A percentile compares a stretch with the other conserved stretches of the same genome.
Conservation (phyloP, 257 asterid genomes). For the Cynanchum wilfordii region DNA sequence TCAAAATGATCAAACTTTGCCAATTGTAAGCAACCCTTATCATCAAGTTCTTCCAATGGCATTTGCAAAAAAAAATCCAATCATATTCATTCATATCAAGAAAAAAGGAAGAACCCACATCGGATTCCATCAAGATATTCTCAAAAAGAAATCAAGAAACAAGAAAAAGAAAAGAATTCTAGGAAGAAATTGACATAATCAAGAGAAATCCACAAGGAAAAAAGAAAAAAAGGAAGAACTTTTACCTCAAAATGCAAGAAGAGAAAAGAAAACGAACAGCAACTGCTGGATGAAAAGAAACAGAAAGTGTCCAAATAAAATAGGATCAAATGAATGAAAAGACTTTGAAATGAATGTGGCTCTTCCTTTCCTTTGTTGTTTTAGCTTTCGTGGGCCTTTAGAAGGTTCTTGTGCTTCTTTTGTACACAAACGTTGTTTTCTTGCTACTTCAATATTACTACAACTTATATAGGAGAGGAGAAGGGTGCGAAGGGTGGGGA, state of each 20-base stretch:
- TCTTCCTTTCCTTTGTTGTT: background rate
- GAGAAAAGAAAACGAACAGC: constrained; percentile 3
- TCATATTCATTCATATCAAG: background rate
- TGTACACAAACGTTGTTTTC: background rate
- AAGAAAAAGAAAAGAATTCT: background rate
- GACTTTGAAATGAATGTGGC: constrained; percentile 3
- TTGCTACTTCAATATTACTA: background rate
- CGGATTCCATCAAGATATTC: constrained; percentile 6
- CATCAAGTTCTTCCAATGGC: background rate
- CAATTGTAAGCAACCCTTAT: background rate
- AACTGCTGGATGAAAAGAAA: background rate
- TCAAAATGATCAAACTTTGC: constrained; percentile 7
- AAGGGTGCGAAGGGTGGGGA: background rate
- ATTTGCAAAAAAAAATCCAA: background rate
- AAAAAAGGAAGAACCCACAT: constrained; percentile 2
- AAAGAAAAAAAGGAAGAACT: background rate
- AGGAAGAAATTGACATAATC: constrained; percentile 1
- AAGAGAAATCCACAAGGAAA: background rate
- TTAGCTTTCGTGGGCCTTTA: background rate
- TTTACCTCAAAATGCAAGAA: constrained; percentile 26
- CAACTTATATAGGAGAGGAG: background rate
- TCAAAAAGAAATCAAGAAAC: background rate
- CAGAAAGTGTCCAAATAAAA: constrained; percentile 7
- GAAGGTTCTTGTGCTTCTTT: background rate
- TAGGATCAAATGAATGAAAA: constrained; percentile 6